phyloP scores from a whole-genome alignment of 23 red algal species.

The Gracilariopsis chorda region DNA sequence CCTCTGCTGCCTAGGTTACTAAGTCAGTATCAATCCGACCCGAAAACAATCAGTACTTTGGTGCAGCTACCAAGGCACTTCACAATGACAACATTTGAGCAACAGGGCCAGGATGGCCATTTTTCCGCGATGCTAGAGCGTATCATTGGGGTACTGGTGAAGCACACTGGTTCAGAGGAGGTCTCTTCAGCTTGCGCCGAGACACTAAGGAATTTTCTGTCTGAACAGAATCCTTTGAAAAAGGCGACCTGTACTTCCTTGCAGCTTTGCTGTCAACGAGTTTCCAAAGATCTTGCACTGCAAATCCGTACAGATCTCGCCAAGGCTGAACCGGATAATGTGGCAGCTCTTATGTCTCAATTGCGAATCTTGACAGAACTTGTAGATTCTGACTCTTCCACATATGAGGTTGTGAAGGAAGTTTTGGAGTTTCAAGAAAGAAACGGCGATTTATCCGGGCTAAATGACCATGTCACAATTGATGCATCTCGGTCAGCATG shows the following conservation, averaged over 20 bases:
- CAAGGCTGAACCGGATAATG: conserved; percentile 10
- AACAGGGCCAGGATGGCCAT: conserved; percentile 25
- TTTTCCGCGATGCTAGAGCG: conserved; percentile 4
- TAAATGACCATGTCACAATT: not conserved
- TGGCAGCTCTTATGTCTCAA: conserved; percentile 14
- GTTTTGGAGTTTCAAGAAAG: conserved; percentile 32
- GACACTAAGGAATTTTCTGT: conserved; percentile 6
- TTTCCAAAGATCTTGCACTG: conserved; percentile 1
- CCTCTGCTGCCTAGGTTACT: conserved; percentile 55
- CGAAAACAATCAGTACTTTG: conserved; percentile 7
- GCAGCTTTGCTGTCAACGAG: not conserved
- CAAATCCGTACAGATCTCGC: conserved; percentile 23
- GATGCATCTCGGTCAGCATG: conserved; percentile 12
- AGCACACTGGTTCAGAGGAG: conserved; percentile 1
- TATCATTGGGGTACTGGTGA: conserved; percentile 13
- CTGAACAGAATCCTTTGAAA: conserved; percentile 31
- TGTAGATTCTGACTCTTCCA: not conserved
- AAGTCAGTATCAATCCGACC: conserved; percentile 59
- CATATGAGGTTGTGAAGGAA: not conserved
- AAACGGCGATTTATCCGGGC: not conserved
- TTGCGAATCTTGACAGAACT: conserved; percentile 34
- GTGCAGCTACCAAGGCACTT: conserved; percentile 47
- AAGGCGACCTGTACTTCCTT: not conserved
- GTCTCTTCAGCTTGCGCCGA: conserved; percentile 19
- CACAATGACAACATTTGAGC: not conserved